phyloP scores from a whole-genome alignment of 257 asterid genomes.

The Ligustrum vulgare region DNA sequence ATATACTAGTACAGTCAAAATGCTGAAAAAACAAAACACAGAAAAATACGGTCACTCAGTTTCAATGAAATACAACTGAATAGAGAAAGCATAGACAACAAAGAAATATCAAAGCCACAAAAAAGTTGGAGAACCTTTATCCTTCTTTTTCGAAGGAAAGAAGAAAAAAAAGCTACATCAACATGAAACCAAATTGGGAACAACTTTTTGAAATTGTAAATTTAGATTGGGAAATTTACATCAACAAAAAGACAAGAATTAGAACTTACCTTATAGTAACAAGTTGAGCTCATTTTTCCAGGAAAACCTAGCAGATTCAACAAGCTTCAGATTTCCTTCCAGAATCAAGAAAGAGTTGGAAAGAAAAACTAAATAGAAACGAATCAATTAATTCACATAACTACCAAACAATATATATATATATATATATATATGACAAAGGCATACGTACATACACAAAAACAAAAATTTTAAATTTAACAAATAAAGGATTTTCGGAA shows the following conservation, averaged over 20 bases:
- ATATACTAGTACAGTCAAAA: too few relatives aligned
- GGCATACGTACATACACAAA: background rate
- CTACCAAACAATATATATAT: background rate
- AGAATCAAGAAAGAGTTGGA: background rate
- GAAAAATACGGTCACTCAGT: too few relatives aligned
- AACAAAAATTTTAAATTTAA: background rate
- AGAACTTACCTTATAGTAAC: background rate
- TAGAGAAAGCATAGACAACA: background rate
- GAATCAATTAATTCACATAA: background rate
- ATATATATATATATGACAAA: background rate
- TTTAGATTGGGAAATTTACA: background rate
- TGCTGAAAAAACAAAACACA: too few relatives aligned
- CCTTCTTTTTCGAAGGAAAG: background rate
- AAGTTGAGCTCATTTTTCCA: background rate
- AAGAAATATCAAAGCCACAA: background rate
- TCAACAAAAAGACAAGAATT: background rate
- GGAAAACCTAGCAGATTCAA: background rate
- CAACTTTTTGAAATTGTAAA: background rate
- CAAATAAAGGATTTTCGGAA: background rate
- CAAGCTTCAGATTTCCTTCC: background rate
- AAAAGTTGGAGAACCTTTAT: background rate
- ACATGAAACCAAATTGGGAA: background rate
- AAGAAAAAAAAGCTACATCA: background rate
- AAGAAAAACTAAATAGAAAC: background rate
- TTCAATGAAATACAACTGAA: background rate